Conservation (phyloP, 768 basidiomycete genomes). For the Rhizopogon roseolus region DNA sequence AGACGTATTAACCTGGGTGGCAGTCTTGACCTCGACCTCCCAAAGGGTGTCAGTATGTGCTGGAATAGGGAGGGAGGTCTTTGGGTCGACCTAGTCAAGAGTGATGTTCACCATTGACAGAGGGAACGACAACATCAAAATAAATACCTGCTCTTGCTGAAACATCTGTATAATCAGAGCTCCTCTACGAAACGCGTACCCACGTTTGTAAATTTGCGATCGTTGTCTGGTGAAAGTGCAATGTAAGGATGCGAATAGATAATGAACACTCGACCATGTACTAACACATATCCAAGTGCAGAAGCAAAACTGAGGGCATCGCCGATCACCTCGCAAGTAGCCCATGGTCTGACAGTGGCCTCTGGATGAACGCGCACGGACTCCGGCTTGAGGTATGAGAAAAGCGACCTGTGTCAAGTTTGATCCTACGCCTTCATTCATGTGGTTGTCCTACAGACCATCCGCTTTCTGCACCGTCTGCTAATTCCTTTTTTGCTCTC, state of each 20-base stretch:
- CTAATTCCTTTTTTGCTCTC: conserved; percentile 70
- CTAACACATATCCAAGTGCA: conserved; percentile 72
- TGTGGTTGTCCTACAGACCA: conserved; percentile 42
- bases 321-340: conserved; percentile 71
- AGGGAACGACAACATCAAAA: not conserved
- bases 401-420: conserved; percentile 51
- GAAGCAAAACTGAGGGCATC: conserved; percentile 79
- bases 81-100: conserved; percentile 58
- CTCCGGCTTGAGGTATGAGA: conserved; percentile 80
- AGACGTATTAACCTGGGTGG: conserved; percentile 70
- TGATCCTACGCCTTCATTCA: not conserved
- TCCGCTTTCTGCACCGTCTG: conserved; percentile 47
- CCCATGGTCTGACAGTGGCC: conserved; percentile 84
- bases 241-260: not conserved
- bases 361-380: conserved; percentile 80
- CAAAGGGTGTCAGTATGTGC: conserved; percentile 79
- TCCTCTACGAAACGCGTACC: conserved; percentile 72
- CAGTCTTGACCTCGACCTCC: conserved; percentile 88
- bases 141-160: conserved; percentile 72
- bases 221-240: conserved; percentile 39
- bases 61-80: conserved; percentile 69
- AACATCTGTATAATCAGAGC: conserved; percentile 74
- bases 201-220: conserved; percentile 78
- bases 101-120: not conserved
- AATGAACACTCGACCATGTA: conserved; percentile 2